These are phyloP conservation scores for Mycogone perniciosa DNA, from an alignment of 2,329 filamentous ascomycete species.

Conservation along the genomic window DNA sequence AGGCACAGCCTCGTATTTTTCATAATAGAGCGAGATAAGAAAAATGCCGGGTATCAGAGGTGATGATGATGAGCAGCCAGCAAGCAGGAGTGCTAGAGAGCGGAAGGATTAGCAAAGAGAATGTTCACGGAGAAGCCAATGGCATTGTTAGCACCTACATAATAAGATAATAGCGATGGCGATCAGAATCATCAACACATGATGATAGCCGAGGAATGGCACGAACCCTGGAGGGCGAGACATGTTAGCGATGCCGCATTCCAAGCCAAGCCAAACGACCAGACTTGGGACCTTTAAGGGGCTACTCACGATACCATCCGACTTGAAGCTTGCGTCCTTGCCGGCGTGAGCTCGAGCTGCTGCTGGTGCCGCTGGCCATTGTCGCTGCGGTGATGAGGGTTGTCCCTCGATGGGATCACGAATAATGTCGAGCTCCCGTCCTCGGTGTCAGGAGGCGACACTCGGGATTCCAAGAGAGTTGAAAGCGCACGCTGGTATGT, in stretches of 20 bases:
- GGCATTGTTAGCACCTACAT: conserved; percentile 58
- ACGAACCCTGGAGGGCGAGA: conserved; percentile 45
- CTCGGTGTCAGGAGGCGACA: conserved; percentile 20
- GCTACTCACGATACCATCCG: conserved; percentile 44
- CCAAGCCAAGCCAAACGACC: conserved; percentile 6
- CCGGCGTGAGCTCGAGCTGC: conserved; percentile 15
- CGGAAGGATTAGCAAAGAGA: conserved; percentile 9
- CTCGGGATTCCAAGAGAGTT: conserved; percentile 14
- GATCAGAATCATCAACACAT: conserved; percentile 97
- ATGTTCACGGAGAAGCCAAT: background rate
- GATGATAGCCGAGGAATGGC: conserved; percentile 65
- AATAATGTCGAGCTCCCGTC: conserved; percentile 15
- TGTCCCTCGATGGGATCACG: conserved; percentile 13
- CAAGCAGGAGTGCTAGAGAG: conserved; percentile 71
- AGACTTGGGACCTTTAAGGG: background rate
- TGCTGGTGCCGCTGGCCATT: conserved; percentile 19
- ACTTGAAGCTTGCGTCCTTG: conserved; percentile 35
- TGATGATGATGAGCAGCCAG: conserved; percentile 94
- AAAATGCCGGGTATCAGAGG: conserved; percentile 94
- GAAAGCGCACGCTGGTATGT: conserved; percentile 3
- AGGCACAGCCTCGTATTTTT: conserved; percentile 74
- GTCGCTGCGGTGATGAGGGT: background rate
- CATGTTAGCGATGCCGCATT: conserved; percentile 15
- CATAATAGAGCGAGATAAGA: conserved; percentile 95
- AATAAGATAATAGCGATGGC: conserved; percentile 88